Evolutionary conservation across 208 protist genomes (phyloP).

Genomic region (Leishmania guyanensis): DNA sequence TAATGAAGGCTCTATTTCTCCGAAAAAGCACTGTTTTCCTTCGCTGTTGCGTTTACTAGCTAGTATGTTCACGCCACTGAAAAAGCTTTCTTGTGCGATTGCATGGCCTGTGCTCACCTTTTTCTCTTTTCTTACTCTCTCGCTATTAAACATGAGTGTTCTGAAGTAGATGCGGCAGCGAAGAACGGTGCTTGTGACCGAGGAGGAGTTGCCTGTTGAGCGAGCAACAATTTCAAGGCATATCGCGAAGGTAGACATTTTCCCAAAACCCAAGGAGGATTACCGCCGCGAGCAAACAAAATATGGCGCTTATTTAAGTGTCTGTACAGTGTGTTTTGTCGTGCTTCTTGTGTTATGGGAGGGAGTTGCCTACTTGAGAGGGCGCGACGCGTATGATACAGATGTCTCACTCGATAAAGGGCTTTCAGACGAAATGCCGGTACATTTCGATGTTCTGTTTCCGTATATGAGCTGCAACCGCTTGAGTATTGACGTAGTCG

Average conservation of each 20-base stretch:
- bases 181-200: neutral
- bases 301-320: slow-evolving; percentile 51
- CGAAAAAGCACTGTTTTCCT: neutral
- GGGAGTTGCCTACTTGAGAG: slow-evolving; percentile 40
- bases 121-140: neutral
- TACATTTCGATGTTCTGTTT: slow-evolving; percentile 86
- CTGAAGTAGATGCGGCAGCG: slow-evolving; percentile 15
- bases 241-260: slow-evolving; percentile 55
- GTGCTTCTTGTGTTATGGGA: slow-evolving; percentile 61
- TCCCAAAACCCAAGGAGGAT: slow-evolving; percentile 72
- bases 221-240: slow-evolving; percentile 24
- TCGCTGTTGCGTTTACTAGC: neutral
- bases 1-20: too few relatives aligned
- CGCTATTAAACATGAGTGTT: too few relatives aligned
- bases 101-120: neutral
- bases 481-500: slow-evolving; percentile 74
- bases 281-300: slow-evolving; percentile 57
- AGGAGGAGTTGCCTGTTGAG: neutral
- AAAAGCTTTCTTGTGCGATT: neutral
- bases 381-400: slow-evolving; percentile 62
- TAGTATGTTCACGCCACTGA: neutral
- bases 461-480: slow-evolving; percentile 60
- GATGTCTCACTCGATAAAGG: slow-evolving; percentile 66
- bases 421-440: slow-evolving; percentile 43
- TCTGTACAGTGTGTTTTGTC: slow-evolving; percentile 47